These are phyloP conservation scores for Buxus sempervirens DNA, from an alignment of 164 flowering plant genomes.

Conservation along the genomic window DNA sequence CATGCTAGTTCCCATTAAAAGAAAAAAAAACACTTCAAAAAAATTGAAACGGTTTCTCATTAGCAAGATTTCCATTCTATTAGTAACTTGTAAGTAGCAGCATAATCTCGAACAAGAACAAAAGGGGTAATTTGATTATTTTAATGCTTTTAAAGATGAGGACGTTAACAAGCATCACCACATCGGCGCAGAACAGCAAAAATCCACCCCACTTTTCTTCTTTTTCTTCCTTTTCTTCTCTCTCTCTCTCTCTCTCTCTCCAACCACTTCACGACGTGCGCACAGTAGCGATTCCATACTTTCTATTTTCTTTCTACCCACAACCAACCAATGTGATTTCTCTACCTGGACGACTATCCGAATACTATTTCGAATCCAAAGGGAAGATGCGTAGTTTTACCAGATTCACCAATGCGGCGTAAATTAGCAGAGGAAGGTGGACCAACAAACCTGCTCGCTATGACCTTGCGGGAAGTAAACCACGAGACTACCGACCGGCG, in stretches of 20 bases:
- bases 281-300: too few species aligned
- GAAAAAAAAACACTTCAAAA: too few species aligned
- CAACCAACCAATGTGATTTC: too few species aligned
- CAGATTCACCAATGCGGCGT: not conserved
- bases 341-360: not conserved
- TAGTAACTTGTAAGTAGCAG: too few species aligned
- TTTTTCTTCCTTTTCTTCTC: too few species aligned
- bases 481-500: slow-evolving; percentile 78
- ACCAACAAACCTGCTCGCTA: slow-evolving; percentile 68
- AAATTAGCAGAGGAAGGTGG: not conserved
- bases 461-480: slow-evolving; percentile 94
- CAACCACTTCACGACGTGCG: too few species aligned
- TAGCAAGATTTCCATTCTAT: too few species aligned
- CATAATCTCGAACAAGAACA: not conserved
- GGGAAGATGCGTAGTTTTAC: not conserved
- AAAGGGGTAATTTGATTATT: not conserved
- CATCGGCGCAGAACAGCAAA: slow-evolving; percentile 1
- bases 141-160: not conserved
- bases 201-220: not conserved
- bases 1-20: too few species aligned
- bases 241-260: too few species aligned
- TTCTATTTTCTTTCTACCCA: too few species aligned
- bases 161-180: not conserved
- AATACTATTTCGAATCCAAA: not conserved
- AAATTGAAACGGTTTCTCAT: too few species aligned